Base-by-base conservation (phyloP, 1,139 yeast genomes). In the Suhomyces panamericanus region DNA sequence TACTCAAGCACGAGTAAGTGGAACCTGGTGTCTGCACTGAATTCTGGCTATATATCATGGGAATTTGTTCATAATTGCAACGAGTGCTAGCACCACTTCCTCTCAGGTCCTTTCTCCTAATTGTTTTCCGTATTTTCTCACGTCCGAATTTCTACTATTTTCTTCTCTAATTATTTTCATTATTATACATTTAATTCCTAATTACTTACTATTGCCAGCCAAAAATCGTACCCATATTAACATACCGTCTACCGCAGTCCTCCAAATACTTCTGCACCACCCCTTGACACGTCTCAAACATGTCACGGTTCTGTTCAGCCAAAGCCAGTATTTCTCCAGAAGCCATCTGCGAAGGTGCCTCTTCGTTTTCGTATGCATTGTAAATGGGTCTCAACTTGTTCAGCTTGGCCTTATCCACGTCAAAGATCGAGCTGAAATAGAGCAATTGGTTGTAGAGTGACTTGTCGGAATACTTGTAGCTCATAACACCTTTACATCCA, bases 211-310 rank as follows among this genome's bases (percentile, higher is more conserved):
- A 31, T 17, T 35, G 37, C 28, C 35, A 81, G 42, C 81, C 87
- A 64, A 93, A 93, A 31, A 90, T 84, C 30, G 81, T 73, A 8
- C 85, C 84, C 89, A 93, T 84, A 59, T 89, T 89, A 37, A 93
- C 97, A 63, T 85, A 91, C 43, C 97, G 78, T 55, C 97, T 84
- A 11, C 96, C 98, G 67, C 95, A 87, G 52, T 87, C 87, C 43
- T 74, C 73, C 58, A 93, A 69, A 57, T 93, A 93, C 64, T 84
- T 84, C 51, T 81, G 80, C 1, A 87, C 85, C 6, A 89, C 84
- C n/a, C 71, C 70, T 41, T 79, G 74, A 52, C 82, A 77, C 11
- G 67, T 56, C n/a, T 65, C 76, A 58, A 91, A 86, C 30, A 79
- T 58, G 13, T 69, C 81, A 43, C 91, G 71, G 59, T 90, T 90